Evolutionary conservation across 352 stramenopile genomes (phyloP), one percentile per base, ranked within the genome.

Genomic region (Phytophthora hibernalis): DNA sequence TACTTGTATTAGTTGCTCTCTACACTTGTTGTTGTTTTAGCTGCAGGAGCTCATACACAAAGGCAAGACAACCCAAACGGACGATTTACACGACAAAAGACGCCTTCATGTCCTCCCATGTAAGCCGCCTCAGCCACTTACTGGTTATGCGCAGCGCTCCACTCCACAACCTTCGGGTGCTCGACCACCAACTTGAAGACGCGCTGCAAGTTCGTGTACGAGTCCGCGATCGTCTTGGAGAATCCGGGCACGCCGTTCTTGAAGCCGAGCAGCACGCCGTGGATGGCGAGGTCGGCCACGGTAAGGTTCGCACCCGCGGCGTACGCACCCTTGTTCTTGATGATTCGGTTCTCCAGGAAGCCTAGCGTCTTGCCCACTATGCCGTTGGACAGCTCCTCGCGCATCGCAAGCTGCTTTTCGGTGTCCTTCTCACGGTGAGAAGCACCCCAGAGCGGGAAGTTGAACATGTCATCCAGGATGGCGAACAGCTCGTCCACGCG

Each of bases 121-220:
- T 40, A 40, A 40, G 33, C n/a, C 33, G 15, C 53, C 26, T 58
- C 11, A 31, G 21, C 37, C 33, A 16, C 12, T 62, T 67, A 68
- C 48, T 75, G 56, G 31, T 65, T 66, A 61, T 62, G 72, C 58
- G 68, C 80, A 70, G 54, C 67, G 67, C 88, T 77, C 77, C 77
- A 90, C 55, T 87, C 79, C 24, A 50, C 53, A n/a, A 90, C 79
- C 45, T 85, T 82, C 42, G 79, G 79, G 62, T 88, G 79, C 30
- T 61, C 53, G 0, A 54, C 22, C 53, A 90, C 79, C 22, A 68
- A 54, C 40, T 80, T 68, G 56, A 79, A 76, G 9, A 88, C 68
- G 43, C 67, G 64, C 50, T 75, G 54, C 22, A 90, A 35, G 38
- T 76, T 60, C 5, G 55, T 43, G 55, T 74, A 88, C 50, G 51